Base-by-base conservation (phyloP, 1,284 basidiomycete species). In the Athelia psychrophila region DNA sequence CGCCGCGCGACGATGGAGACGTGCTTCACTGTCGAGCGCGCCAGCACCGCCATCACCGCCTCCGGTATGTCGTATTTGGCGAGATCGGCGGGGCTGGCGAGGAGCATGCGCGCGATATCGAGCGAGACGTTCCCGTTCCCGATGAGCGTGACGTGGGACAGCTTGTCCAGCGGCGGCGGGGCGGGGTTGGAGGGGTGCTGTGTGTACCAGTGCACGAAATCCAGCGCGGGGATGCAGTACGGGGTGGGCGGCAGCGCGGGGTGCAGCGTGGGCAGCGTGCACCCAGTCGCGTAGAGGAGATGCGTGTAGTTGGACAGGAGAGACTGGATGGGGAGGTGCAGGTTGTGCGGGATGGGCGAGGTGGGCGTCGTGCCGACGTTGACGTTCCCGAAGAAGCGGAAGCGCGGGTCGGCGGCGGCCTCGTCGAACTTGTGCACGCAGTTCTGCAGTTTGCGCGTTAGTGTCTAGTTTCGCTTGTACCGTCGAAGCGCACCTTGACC, bases 141-240 rank as follows among this genome's bases (percentile, higher is more conserved):
- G 45, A 99, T 88, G 46, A 99, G 74, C 0, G 91, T 85, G 42
- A 97, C 86, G 57, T 94, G 88, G 4, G 76, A 66, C 0, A 83
- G 69, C 27, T 75, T 74, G 30, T 83, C 75, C 0, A 98, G 77
- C 4, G 83, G 73, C 1, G 86, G 86, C 0, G 83, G 69, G 0
- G 77, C 65, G 0, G 81, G 74, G 8, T 70, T 65, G 13, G 83
- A 79, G 1, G 95, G 95, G 67, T 99, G 95, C 40, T 84, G 87
- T 33, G 97, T 99, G 73, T 99, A 99, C 96, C 96, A 99, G 61
- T 95, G 91, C 2, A 99, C 96, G 49, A 99, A 75, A 1, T 85
- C 85, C 3, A 98, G 77, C 0, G 95, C 95, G 1, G 93, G 84
- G 1, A 88, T 69, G 56, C 91, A 91, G 55, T 82, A 75, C 51